Evolutionary conservation across 164 flowering plant species (phyloP), one percentile per base, ranked within the genome.

Genomic region (Macadamia integrifolia): DNA sequence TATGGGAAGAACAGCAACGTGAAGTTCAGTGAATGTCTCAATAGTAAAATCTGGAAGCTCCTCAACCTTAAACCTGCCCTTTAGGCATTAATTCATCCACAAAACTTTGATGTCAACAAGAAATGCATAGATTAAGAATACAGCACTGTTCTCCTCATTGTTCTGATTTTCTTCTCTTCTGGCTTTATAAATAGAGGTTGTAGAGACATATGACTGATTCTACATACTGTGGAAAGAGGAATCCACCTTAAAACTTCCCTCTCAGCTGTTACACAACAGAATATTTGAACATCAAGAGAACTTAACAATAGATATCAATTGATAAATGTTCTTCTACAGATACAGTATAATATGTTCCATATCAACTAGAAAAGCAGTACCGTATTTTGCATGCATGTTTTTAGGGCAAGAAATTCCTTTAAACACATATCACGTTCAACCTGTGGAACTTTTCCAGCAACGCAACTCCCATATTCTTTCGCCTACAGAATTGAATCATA

Each of bases 361-460:
- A n/a, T 3, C 11, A 17, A 13, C 55, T 32, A 1, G 28, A 60
- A 31, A 61, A 62, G 73, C 46, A 30, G 63, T 87, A 93, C 97
- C 87, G 77, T 77, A 56, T 79, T 87, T 71, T 86, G 89, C 98
- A 91, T 91, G 85, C 98, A 93, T 77, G 76, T 74, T 77, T 83
- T 88, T 49, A 91, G 69, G 55, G 80, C 87, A 70, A 86, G 80
- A 79, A 91, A 93, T 79, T 93, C 94, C 79, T 93, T 90, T 73
- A 85, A 68, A 72, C 98, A 91, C 97, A 91, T 88, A 75, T 91
- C 90, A 35, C 80, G 88, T 70, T 93, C 97, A 76, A 93, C 84
- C 79, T 86, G 83, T 44, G 94, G 97, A 78, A 93, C 87, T 78
- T 86, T 91, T 62, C 81, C 82, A 13, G 94, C 88, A 68, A 93